Evolutionary conservation across 2,329 filamentous ascomycete species (phyloP), one percentile per base, ranked within the genome.

Genomic region (Emericellopsis cladophorae): DNA sequence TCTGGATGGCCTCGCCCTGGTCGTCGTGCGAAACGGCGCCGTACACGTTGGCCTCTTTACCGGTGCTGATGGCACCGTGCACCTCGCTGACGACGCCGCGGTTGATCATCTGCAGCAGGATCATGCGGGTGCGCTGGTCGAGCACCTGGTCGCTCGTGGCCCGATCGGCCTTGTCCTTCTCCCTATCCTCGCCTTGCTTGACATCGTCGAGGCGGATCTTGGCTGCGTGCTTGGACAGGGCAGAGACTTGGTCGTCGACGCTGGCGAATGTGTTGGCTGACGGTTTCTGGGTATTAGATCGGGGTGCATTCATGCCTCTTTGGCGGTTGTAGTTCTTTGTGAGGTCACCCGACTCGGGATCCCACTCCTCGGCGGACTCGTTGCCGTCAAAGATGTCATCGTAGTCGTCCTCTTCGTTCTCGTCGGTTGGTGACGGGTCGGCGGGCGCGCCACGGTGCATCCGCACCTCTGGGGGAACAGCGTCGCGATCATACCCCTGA

Each of bases 11-110:
- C 16, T 70, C 64, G 32, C 68, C 67, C 7, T 72, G 62, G 9
- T 74, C 71, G 7, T 77, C 67, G 39, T 76, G 67, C 4, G 79
- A 74, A 10, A 94, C 72, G 15, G 90, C 88, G 47, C 93, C 87
- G 64, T 98, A 98, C 22, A 98, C 92, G 58, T 98, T 98, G 45
- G 92, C 92, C 62, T 98, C 92, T 60, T 98, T 98, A 42, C 92
- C 92, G 0, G 92, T 98, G 45, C 87, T 95, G 51, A 98, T 75
- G 56, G 92, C 92, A 37, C 93, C 92, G 58, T 98, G 88, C 40
- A 98, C 81, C 60, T 95, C 89, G 43, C 82, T 85, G 39, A 98
- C 80, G 46, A 90, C 71, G 45, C 87, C 83, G 29, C 87, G 79
- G 60, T 96, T 95, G 67, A 96, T 90, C 74, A 98, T 87, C 65